Evolutionary conservation across 371 early-diverging fungal genomes (phyloP).

Genomic region (Rhizopus arrhizus): DNA sequence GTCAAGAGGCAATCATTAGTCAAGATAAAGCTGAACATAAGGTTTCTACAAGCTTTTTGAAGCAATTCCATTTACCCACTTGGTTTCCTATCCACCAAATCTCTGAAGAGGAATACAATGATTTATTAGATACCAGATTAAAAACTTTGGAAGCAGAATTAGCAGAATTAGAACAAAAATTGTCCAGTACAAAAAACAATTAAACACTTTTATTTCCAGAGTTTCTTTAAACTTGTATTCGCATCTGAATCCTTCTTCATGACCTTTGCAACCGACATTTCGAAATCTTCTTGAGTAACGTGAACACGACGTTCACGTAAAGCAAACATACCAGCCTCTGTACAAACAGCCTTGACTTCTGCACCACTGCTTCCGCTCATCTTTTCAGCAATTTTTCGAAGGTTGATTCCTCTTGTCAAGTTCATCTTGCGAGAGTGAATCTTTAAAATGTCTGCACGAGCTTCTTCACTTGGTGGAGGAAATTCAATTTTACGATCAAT

Average conservation of each 20-base stretch:
- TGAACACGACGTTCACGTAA: conserved; percentile 98
- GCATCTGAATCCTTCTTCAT: conserved; percentile 98
- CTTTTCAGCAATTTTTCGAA: conserved; percentile 98
- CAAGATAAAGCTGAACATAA: conserved; percentile 9
- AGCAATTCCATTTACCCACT: conserved; percentile 42
- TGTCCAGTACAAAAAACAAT: conserved; percentile 22
- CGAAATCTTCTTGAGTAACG: conserved; percentile 99
- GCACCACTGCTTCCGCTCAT: conserved; percentile 97
- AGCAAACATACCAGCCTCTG: conserved; percentile 99
- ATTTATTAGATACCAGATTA: conserved; percentile 46
- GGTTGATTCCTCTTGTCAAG: conserved; percentile 97
- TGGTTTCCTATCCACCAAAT: conserved; percentile 53
- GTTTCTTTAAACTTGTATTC: conserved; percentile 94
- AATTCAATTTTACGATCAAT: conserved; percentile 99
- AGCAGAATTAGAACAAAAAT: conserved; percentile 36
- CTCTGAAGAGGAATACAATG: conserved; percentile 49
- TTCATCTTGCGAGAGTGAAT: conserved; percentile 99
- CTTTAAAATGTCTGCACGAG: conserved; percentile 97
- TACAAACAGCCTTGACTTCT: conserved; percentile 91
- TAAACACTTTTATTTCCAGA: conserved; percentile 83
- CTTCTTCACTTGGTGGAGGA: conserved; percentile 88
- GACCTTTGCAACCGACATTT: conserved; percentile 99
- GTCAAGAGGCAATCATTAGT: conserved; percentile 33
- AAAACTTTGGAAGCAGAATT: conserved; percentile 48
- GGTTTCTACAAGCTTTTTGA: conserved; percentile 26